Evolutionary conservation across 208 protist genomes (phyloP).

Genomic region (Acanthamoeba castellanii): DNA sequence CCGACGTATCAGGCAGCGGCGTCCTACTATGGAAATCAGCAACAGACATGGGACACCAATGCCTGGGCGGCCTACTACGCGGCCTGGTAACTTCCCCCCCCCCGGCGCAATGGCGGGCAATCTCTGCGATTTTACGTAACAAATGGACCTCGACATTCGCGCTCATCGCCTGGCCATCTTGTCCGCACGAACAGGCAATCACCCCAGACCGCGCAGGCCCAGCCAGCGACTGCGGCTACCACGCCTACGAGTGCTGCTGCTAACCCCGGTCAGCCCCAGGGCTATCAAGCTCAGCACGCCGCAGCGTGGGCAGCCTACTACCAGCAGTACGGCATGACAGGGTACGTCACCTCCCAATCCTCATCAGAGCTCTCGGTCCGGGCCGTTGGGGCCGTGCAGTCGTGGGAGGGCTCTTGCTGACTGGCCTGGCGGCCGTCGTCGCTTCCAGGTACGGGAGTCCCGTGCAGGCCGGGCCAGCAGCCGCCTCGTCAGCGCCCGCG

Average conservation of each 20-base stretch:
- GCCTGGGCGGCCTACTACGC: constrained; percentile 47
- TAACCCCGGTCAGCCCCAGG: background rate
- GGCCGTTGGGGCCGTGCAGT: too few relatives aligned
- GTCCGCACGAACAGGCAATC: background rate
- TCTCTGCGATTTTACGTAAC: background rate
- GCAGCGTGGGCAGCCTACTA: constrained; percentile 52
- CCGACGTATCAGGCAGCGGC: background rate
- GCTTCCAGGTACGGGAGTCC: background rate
- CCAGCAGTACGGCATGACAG: constrained; percentile 16
- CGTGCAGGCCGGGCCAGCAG: too few relatives aligned
- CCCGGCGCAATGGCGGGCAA: too few relatives aligned
- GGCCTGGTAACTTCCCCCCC: constrained; percentile 4
- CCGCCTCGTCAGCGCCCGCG: background rate
- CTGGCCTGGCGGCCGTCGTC: background rate
- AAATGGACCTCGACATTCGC: background rate
- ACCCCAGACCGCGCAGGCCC: background rate
- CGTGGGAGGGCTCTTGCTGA: background rate
- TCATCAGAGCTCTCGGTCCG: too few relatives aligned
- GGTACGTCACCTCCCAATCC: background rate
- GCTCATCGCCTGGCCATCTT: background rate
- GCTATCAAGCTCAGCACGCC: background rate
- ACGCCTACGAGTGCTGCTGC: background rate
- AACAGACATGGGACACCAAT: constrained; percentile 14
- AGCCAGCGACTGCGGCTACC: background rate
- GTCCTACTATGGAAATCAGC: constrained; percentile 35